phyloP scores from a whole-genome alignment of 129 eudicot species.

The Apium graveolens region DNA sequence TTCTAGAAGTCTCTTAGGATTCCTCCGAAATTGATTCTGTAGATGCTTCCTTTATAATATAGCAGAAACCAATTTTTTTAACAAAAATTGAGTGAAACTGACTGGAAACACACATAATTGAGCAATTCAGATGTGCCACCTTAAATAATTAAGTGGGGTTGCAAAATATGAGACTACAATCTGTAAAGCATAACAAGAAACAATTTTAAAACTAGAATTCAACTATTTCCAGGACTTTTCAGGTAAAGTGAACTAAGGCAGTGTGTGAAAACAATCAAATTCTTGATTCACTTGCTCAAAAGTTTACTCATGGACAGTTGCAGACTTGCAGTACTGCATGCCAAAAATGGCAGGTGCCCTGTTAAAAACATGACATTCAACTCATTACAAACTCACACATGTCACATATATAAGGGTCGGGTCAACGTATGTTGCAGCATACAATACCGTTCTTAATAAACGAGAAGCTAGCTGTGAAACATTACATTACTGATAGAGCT shows the following conservation, averaged over 20 bases:
- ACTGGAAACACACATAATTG: background rate
- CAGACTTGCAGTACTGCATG: slow-evolving; percentile 1
- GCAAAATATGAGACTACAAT: background rate
- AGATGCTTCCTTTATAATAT: background rate
- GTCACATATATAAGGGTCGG: no score
- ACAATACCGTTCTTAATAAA: no score
- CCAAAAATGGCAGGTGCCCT: background rate
- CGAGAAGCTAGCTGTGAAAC: no score
- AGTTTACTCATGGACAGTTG: background rate
- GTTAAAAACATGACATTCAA: background rate
- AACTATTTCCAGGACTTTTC: background rate
- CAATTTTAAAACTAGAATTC: background rate
- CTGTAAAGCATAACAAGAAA: background rate
- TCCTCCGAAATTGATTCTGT: background rate
- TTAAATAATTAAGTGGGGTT: background rate
- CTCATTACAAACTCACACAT: background rate
- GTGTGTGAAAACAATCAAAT: background rate
- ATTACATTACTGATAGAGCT: no score
- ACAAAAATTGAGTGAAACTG: background rate
- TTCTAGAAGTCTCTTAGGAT: background rate
- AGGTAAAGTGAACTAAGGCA: background rate
- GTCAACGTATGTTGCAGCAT: no score
- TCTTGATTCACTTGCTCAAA: background rate
- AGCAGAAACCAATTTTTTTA: background rate
- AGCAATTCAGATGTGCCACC: background rate